Evolutionary conservation across 371 early-diverging fungal genomes (phyloP).

Genomic region (Mucor racemosus): DNA sequence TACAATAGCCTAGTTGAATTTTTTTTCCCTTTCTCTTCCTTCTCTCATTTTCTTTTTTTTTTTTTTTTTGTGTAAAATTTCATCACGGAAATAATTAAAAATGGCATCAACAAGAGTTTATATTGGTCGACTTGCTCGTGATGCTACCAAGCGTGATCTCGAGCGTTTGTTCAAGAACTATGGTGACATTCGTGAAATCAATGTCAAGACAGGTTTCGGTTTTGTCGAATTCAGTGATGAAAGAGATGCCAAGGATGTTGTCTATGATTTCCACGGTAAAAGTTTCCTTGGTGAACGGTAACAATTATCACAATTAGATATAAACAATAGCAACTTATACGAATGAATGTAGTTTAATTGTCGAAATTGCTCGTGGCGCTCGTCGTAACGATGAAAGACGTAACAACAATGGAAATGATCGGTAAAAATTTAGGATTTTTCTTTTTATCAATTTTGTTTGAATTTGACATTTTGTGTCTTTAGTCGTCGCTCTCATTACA

Average conservation of each 20-base stretch:
- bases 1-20: not conserved
- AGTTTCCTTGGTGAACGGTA: constrained; percentile 81
- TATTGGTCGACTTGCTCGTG: constrained; percentile 72
- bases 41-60: constrained; percentile 5
- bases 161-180: constrained; percentile 71
- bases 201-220: constrained; percentile 77
- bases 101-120: constrained; percentile 67
- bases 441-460: not conserved
- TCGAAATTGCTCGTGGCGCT: constrained; percentile 75
- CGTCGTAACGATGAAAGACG: constrained; percentile 59
- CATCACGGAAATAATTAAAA: constrained; percentile 5
- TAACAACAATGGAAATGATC: constrained; percentile 36
- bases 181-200: constrained; percentile 76
- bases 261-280: constrained; percentile 72
- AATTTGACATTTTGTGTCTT: constrained; percentile 16
- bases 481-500: constrained; percentile 61
- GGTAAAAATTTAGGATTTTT: constrained; percentile 25
- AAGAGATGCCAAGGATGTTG: constrained; percentile 79
- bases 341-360: constrained; percentile 59
- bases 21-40: not conserved
- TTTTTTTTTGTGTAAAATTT: not conserved
- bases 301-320: not conserved
- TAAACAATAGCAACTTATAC: not conserved
- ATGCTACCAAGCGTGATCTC: constrained; percentile 70
- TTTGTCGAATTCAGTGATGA: constrained; percentile 78